These are phyloP conservation scores for Helichrysum umbraculigerum DNA, from an alignment of 129 eudicot species.

Conservation along the genomic window DNA sequence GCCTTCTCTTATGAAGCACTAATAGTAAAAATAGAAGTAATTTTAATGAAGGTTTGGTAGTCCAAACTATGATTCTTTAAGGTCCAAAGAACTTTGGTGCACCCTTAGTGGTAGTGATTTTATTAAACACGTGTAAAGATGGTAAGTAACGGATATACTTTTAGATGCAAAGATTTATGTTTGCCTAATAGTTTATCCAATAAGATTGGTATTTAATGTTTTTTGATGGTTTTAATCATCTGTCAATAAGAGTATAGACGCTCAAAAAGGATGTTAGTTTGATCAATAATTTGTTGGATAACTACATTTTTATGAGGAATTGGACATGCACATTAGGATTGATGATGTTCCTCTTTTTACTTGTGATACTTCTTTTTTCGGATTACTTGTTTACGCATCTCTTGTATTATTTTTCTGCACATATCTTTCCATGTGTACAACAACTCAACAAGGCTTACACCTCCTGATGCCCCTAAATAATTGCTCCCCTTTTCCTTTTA, in stretches of 20 bases:
- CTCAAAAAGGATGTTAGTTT: conserved; percentile 1
- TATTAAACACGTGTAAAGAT: conserved; percentile 3
- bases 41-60: conserved; percentile 15
- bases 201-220: conserved; percentile 4
- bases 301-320: neutral
- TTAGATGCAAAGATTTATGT: conserved; percentile 5
- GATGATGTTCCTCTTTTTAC: conserved; percentile 7
- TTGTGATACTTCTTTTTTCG: neutral
- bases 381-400: conserved; percentile 5
- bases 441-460: neutral
- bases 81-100: conserved; percentile 18
- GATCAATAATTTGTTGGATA: neutral
- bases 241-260: neutral
- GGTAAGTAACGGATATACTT: neutral
- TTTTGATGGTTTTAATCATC: conserved; percentile 1
- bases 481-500: neutral
- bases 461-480: neutral
- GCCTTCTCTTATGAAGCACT: conserved; percentile 3
- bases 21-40: neutral
- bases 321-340: neutral
- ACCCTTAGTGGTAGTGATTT: neutral
- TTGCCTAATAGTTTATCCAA: neutral
- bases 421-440: conserved; percentile 11
- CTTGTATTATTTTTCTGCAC: conserved; percentile 17
- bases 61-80: conserved; percentile 7